A percentile compares a stretch with the other conserved stretches of the same genome.
These are phyloP conservation scores for Thielaviopsis euricoi DNA, from an alignment of 2,329 filamentous ascomycete genomes.

Conservation along the genomic window DNA sequence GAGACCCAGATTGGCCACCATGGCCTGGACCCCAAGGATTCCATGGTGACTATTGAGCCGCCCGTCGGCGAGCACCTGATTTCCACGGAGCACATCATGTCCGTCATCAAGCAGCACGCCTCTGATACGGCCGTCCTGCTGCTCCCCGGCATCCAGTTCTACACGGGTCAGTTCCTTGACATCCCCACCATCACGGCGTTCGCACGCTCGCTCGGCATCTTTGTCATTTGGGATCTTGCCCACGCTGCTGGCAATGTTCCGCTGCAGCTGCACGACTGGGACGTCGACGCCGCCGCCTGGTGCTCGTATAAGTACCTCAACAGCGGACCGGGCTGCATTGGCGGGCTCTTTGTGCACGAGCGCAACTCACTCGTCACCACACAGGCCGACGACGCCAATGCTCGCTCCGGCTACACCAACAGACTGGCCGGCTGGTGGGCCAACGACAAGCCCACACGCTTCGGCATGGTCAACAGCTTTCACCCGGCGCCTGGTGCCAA, in stretches of 20 bases:
- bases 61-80: slow-evolving; percentile 38
- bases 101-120: slow-evolving; percentile 58
- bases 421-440: slow-evolving; percentile 80
- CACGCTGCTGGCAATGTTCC: slow-evolving; percentile 77
- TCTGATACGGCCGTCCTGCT: slow-evolving; percentile 58
- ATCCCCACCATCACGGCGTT: slow-evolving; percentile 63
- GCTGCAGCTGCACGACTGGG: slow-evolving; percentile 67
- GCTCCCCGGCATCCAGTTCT: slow-evolving; percentile 80
- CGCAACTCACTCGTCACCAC: slow-evolving; percentile 41
- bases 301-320: slow-evolving; percentile 94
- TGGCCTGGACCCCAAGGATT: slow-evolving; percentile 41
- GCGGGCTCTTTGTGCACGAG: slow-evolving; percentile 66
- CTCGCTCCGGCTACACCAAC: slow-evolving; percentile 32
- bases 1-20: slow-evolving; percentile 61
- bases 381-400: slow-evolving; percentile 19
- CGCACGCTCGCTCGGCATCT: slow-evolving; percentile 53
- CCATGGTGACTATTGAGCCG: slow-evolving; percentile 55
- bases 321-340: slow-evolving; percentile 66
- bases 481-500: slow-evolving; percentile 60
- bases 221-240: slow-evolving; percentile 76
- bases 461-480: slow-evolving; percentile 72
- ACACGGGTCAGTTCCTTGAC: slow-evolving; percentile 78
- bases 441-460: slow-evolving; percentile 56
- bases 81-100: slow-evolving; percentile 53
- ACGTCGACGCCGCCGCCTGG: slow-evolving; percentile 83